Base-by-base conservation (phyloP, 805 yeast genomes). In the Cyberlindnera sargentensis region DNA sequence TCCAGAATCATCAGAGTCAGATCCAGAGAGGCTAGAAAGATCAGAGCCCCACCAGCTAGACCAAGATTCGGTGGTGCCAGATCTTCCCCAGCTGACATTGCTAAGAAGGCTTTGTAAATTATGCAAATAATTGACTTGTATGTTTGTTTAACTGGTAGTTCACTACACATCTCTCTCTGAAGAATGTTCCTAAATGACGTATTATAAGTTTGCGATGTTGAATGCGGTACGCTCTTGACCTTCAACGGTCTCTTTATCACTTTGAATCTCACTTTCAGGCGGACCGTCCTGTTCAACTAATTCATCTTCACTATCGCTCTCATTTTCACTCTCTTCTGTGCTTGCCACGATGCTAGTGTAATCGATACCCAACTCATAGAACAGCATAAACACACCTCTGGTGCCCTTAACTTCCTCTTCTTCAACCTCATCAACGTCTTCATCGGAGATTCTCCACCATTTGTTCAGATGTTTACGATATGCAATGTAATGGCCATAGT, bases 1-100 rank as follows among this genome's bases (percentile, higher is more conserved):
- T 95, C 96, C 76, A 93, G 96, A 88, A 86, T 93, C 66, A 99
- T 93, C 69, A 93, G 99, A 81, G 99, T 93, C 64, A 93, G 99
- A 83, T 93, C 98, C 59, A 86, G 98, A 81, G 78, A 84, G 63
- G 95, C 90, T 81, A 93, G 99, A 84, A 91, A 93, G 78, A 73
- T 85, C 78, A 90, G 99, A 83, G 68, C 98, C 73, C 98, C 99
- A 59, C 99, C 99, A 64, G 90, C 82, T 69, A 90, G 99, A 78
- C 96, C 84, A 76, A 91, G 99, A 81, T 93, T 86, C 88, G 85
- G 81, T 86, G 79, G 82, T 68, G 91, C 83, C 83, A 90, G 83
- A 76, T 95, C 93, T 67, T 82, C 87, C 74, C 97, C 99, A 69
- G 84, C 83, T 67, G 95, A 87, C 64, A 97, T 96, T 72, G 98